Evolutionary conservation across 768 basidiomycete genomes (phyloP).

Genomic region (Rhodocollybia butyracea): DNA sequence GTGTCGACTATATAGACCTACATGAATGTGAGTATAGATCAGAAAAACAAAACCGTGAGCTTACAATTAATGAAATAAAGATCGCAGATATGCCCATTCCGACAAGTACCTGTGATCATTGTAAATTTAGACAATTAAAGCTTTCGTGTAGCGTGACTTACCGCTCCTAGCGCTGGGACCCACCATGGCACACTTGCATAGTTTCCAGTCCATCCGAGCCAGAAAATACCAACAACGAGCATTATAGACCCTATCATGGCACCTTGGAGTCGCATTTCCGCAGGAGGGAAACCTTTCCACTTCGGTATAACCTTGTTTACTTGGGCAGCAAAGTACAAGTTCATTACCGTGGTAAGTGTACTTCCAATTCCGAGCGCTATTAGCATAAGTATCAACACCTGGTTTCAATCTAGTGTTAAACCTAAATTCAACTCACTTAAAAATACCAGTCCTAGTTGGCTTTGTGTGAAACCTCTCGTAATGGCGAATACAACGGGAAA

Average conservation of each 20-base stretch:
- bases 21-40: slow-evolving; percentile 27
- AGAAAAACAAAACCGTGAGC: slow-evolving; percentile 18
- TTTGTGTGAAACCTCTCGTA: slow-evolving; percentile 32
- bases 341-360: slow-evolving; percentile 24
- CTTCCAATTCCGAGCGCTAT: slow-evolving; percentile 36
- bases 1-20: slow-evolving; percentile 65
- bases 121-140: no score
- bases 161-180: no score
- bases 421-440: no score
- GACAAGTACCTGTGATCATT: slow-evolving; percentile 48
- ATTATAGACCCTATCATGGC: slow-evolving; percentile 33
- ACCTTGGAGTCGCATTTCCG: slow-evolving; percentile 36
- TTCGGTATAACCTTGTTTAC: slow-evolving; percentile 29
- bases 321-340: slow-evolving; percentile 19
- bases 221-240: slow-evolving; percentile 33
- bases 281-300: slow-evolving; percentile 40
- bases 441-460: slow-evolving; percentile 35
- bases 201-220: slow-evolving; percentile 36
- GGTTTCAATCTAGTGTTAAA: no score
- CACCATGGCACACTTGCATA: slow-evolving; percentile 34
- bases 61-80: slow-evolving; percentile 55
- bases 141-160: no score
- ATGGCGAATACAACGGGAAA: slow-evolving; percentile 37
- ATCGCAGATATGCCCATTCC: slow-evolving; percentile 35
- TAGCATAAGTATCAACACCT: no score